phyloP scores from a whole-genome alignment of 345 rosid genomes.

The Microcos paniculata region DNA sequence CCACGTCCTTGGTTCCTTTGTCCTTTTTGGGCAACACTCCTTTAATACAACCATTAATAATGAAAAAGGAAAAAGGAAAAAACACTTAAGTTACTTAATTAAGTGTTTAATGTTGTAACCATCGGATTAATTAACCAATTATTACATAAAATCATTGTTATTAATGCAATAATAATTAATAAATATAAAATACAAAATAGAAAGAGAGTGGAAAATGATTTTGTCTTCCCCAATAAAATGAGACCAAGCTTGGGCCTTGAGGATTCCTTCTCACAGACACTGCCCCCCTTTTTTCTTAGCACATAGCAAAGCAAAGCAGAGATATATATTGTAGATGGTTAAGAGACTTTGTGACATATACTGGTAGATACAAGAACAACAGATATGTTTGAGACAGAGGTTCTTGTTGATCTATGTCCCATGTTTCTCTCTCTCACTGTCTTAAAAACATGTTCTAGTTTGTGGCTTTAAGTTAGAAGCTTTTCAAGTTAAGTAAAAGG shows the following conservation, averaged over 20 bases:
- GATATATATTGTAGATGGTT: not conserved
- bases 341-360: constrained; percentile 14
- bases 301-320: not conserved
- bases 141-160: not conserved
- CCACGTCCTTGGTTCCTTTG: too few relatives aligned
- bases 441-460: constrained; percentile 23
- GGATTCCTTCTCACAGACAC: constrained; percentile 25
- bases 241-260: constrained; percentile 25
- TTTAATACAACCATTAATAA: not conserved
- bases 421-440: constrained; percentile 18
- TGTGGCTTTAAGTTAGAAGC: constrained; percentile 16
- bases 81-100: not conserved
- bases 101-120: not conserved
- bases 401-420: constrained; percentile 37
- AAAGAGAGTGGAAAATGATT: not conserved
- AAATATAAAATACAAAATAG: not conserved
- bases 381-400: constrained; percentile 23
- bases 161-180: not conserved
- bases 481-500: not conserved
- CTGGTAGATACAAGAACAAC: not conserved
- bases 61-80: not conserved
- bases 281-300: constrained; percentile 32
- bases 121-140: not conserved
- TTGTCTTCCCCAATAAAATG: constrained; percentile 22
- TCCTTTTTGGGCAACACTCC: not conserved